Conservation (phyloP, 352 stramenopile genomes). For the Pythium biforme region DNA sequence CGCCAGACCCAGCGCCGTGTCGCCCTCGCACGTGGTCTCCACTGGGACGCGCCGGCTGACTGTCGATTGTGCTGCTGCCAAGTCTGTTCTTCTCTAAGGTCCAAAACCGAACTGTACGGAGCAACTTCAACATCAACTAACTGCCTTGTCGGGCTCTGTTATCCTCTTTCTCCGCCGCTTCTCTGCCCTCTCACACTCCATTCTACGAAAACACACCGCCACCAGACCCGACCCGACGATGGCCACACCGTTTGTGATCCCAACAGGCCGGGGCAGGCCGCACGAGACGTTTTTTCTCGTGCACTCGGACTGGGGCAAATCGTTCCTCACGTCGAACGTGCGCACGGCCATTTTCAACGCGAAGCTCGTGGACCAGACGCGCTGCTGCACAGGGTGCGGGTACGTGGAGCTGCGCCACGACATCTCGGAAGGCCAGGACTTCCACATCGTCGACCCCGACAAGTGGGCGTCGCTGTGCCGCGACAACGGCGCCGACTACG, state of each 20-base stretch:
- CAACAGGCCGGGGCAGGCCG: not conserved
- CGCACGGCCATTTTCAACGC: conserved; percentile 21
- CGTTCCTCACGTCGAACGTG: conserved; percentile 13
- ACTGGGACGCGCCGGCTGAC: too few relatives aligned
- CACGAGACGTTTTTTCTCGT: conserved; percentile 17
- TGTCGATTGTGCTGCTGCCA: too few relatives aligned
- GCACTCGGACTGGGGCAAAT: conserved; percentile 22
- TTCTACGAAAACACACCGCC: too few relatives aligned
- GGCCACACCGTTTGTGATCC: too few relatives aligned
- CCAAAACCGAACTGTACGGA: not conserved
- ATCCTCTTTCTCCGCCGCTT: not conserved
- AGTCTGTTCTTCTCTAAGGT: too few relatives aligned
- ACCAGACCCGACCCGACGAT: too few relatives aligned
- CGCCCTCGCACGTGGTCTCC: too few relatives aligned
- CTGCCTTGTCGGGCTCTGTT: not conserved
- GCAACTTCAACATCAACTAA: conserved; percentile 14
- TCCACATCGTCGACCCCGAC: conserved; percentile 17
- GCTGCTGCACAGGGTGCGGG: conserved; percentile 23
- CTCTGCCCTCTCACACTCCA: too few relatives aligned
- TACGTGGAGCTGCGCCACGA: conserved; percentile 26
- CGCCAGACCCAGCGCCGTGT: too few relatives aligned
- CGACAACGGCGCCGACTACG: not conserved
- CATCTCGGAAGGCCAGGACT: conserved; percentile 25
- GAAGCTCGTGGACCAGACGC: conserved; percentile 17
- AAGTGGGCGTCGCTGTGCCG: not conserved